Conservation (phyloP, 129 eudicot genomes). For the Lonicera japonica region DNA sequence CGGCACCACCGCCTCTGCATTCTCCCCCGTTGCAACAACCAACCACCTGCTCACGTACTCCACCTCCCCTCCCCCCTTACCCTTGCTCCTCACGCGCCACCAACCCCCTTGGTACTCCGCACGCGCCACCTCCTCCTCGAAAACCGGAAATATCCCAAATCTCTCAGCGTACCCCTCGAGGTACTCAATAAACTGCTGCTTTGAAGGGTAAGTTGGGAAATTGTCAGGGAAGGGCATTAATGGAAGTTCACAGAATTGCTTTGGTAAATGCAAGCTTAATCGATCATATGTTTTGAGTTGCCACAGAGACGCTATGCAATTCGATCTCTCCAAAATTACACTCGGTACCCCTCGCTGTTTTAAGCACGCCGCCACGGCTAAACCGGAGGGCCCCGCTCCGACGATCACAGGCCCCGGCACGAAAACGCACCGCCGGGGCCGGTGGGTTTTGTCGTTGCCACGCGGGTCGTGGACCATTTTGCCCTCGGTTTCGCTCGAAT, state of each 20-base stretch:
- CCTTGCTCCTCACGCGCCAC: conserved; percentile 73
- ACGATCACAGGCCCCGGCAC: conserved; percentile 78
- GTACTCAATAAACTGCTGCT: conserved; percentile 65
- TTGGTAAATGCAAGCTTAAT: conserved; percentile 72
- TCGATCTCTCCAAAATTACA: conserved; percentile 56
- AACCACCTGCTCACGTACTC: conserved; percentile 89
- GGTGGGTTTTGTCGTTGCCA: neutral
- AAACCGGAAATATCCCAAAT: conserved; percentile 61
- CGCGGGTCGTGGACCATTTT: conserved; percentile 51
- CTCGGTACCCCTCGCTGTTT: conserved; percentile 53
- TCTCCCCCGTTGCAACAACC: conserved; percentile 95
- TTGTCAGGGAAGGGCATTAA: conserved; percentile 71
- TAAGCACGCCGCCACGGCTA: conserved; percentile 75
- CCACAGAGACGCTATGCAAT: conserved; percentile 88
- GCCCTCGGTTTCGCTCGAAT: conserved; percentile 46
- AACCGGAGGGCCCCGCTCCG: conserved; percentile 87
- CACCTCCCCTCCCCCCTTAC: conserved; percentile 21
- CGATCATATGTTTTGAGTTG: conserved; percentile 79
- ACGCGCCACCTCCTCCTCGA: conserved; percentile 50
- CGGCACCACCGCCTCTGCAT: conserved; percentile 90
- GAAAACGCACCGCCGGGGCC: conserved; percentile 20
- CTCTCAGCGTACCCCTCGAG: conserved; percentile 51
- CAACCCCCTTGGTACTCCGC: conserved; percentile 40
- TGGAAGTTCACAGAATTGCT: conserved; percentile 85
- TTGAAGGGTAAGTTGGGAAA: conserved; percentile 74